Evolutionary conservation across 495 filamentous ascomycete genomes (phyloP), one percentile per base, ranked within the genome.

Genomic region (Parachaetomium inaequale): DNA sequence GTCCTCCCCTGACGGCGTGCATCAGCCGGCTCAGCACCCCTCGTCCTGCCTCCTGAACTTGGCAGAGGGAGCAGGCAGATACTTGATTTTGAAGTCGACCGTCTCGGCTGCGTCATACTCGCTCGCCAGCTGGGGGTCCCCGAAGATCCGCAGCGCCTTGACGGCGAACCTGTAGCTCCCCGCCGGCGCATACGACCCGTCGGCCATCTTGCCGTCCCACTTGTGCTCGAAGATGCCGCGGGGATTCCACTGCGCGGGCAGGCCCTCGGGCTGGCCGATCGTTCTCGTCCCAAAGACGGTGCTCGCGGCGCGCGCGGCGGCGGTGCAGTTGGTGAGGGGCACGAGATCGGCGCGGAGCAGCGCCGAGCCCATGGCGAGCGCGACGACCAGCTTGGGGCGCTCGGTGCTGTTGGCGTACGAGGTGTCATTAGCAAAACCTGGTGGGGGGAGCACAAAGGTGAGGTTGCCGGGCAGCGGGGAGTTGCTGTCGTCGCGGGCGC

Each of bases 81-180:
- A 79, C 50, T 57, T 31, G n/a, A 81, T 62, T 19, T 58, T 69
- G 56, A 81, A 81, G 12, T 59, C 23, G 15, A 70, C 68, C 19
- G 76, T 70, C 61, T 77, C 74, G 17, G 66, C 62, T 0, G 58
- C 59, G 43, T 81, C 77, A 47, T 76, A 81, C 34, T 81, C 76
- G 8, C 36, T 58, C 7, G 54, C 59, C 53, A 66, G 50, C 1
- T 64, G 49, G 15, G 63, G 59, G 38, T 81, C 66, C 0, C 79
- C 79, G 42, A 76, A 79, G 50, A 81, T 75, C 50, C 70, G 71
- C 61, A 81, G 65, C 31, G 78, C 79, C 66, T 72, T 72, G 47
- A 80, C 66, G 3, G 62, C 71, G 29, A 80, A 67, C 65, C 74
- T 76, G 68, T 84, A 84, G 15, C 63, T 47, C 21, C 79, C 81